These are phyloP conservation scores for Silene conica DNA, from an alignment of 148 eudicot genomes.

Conservation along the genomic window DNA sequence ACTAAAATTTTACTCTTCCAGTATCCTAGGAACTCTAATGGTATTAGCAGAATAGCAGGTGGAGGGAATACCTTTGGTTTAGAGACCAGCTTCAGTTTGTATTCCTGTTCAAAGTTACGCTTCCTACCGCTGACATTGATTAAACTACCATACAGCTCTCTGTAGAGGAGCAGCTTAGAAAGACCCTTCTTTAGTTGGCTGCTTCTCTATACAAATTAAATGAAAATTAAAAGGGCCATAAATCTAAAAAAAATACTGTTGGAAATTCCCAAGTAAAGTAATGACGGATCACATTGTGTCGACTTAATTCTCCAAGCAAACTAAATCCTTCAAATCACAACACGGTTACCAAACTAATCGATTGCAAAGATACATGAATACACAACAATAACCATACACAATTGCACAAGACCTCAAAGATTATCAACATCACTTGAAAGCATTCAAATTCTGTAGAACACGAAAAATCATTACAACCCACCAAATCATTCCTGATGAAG, in stretches of 20 bases:
- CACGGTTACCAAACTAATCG: not conserved
- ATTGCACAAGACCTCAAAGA: not conserved
- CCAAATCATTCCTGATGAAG: no score
- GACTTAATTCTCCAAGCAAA: no score
- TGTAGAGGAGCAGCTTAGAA: conserved; percentile 45
- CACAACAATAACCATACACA: not conserved
- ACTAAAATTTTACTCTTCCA: no score
- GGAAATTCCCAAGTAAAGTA: no score
- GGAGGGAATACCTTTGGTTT: conserved; percentile 51
- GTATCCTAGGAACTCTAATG: no score
- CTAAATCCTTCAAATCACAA: not conserved
- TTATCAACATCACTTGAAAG: not conserved
- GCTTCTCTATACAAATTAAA: conserved; percentile 13
- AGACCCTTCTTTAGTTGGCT: conserved; percentile 19
- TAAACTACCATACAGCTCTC: conserved; percentile 64
- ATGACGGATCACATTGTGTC: no score
- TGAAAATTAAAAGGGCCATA: not conserved
- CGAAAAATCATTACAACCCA: not conserved
- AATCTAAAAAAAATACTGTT: no score
- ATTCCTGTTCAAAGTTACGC: conserved; percentile 62
- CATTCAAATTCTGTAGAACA: no score
- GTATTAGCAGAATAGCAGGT: not conserved
- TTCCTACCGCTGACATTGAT: conserved; percentile 40
- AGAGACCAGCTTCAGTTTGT: conserved; percentile 49
- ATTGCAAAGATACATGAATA: not conserved